Evolutionary conservation across 768 basidiomycete species (phyloP).

Genomic region (Termitomyces sp.): DNA sequence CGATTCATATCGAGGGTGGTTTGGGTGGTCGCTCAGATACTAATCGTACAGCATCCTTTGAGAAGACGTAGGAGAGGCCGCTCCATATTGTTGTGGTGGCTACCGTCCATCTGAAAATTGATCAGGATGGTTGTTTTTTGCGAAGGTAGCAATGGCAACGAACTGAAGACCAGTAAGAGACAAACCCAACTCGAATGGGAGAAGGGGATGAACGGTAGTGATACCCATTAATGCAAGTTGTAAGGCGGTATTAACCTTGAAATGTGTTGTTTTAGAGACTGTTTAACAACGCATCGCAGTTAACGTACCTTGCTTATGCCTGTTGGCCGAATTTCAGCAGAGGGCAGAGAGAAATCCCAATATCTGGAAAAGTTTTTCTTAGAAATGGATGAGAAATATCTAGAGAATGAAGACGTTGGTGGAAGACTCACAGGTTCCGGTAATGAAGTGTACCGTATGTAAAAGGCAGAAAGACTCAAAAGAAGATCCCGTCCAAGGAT

Average conservation of each 20-base stretch:
- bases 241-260: conserved; percentile 85
- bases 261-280: background rate
- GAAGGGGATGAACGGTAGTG: conserved; percentile 81
- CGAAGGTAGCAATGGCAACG: conserved; percentile 26
- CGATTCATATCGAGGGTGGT: conserved; percentile 19
- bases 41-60: conserved; percentile 70
- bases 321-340: conserved; percentile 92
- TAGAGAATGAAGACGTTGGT: conserved; percentile 1
- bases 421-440: conserved; percentile 70
- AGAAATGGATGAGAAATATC: background rate
- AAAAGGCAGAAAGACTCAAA: conserved; percentile 86
- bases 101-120: conserved; percentile 65
- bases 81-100: conserved; percentile 92
- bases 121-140: conserved; percentile 3
- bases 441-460: conserved; percentile 87
- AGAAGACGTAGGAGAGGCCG: conserved; percentile 78
- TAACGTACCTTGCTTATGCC: conserved; percentile 79
- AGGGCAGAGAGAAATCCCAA: conserved; percentile 95
- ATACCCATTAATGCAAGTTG: conserved; percentile 90
- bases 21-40: conserved; percentile 35
- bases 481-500: conserved; percentile 89
- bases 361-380: conserved; percentile 92
- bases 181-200: conserved; percentile 54
- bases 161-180: conserved; percentile 74
- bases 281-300: background rate